Conservation (phyloP, 148 eudicot species). For the Pharnaceum exiguum region DNA sequence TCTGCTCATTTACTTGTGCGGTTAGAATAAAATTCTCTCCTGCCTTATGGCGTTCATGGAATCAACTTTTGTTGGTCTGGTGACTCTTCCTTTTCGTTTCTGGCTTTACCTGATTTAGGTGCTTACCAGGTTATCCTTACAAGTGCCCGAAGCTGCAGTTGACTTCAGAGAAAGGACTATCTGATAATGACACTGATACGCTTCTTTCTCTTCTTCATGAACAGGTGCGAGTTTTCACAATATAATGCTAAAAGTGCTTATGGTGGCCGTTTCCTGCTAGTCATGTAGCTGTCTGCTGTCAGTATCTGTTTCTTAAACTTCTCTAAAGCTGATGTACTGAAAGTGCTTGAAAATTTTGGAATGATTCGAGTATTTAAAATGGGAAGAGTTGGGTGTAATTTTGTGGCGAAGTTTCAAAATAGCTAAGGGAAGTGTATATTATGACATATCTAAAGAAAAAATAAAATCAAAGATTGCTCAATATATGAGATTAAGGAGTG, state of each 20-base stretch:
- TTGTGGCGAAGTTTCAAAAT: too few relatives aligned
- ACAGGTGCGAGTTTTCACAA: constrained; percentile 45
- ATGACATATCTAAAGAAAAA: too few relatives aligned
- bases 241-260: not conserved
- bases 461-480: too few relatives aligned
- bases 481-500: too few relatives aligned
- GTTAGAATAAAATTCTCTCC: constrained; percentile 33
- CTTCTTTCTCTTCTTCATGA: constrained; percentile 77
- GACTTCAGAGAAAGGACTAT: constrained; percentile 69
- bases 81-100: not conserved
- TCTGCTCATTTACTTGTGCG: constrained; percentile 78
- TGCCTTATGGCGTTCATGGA: not conserved
- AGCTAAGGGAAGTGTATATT: too few relatives aligned
- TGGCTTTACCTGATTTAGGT: constrained; percentile 34
- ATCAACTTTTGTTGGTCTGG: constrained; percentile 1
- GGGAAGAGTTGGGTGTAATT: too few relatives aligned
- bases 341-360: not conserved
- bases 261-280: not conserved
- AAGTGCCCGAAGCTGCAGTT: constrained; percentile 85
- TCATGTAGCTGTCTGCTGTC: not conserved
- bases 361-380: too few relatives aligned
- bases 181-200: constrained; percentile 63
- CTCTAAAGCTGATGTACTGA: not conserved
- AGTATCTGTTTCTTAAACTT: not conserved
- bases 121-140: constrained; percentile 84